Conservation (phyloP, 192 early-diverging fungal species). For the Oehlia diaphana region DNA sequence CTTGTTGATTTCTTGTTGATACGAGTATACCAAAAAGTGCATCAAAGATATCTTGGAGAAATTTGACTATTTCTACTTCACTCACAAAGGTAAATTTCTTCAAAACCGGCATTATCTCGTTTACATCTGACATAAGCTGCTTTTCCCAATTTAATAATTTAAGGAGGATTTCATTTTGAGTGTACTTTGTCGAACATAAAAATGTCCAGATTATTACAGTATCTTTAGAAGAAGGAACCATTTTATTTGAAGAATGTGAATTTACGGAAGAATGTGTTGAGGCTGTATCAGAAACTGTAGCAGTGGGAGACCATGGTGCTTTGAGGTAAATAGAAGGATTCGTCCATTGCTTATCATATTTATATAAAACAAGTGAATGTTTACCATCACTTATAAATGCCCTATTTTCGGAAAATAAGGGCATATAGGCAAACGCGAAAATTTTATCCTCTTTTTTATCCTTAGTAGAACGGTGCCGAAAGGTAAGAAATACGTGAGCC, state of each 20-base stretch:
- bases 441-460: slow-evolving; percentile 43
- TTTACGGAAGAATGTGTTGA: slow-evolving; percentile 10
- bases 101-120: slow-evolving; percentile 42
- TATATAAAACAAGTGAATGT: slow-evolving; percentile 62
- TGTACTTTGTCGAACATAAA: slow-evolving; percentile 65
- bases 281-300: slow-evolving; percentile 23
- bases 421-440: slow-evolving; percentile 62
- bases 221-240: slow-evolving; percentile 38
- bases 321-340: slow-evolving; percentile 51
- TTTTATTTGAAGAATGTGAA: slow-evolving; percentile 24
- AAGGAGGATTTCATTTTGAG: slow-evolving; percentile 61
- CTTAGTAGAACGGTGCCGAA: slow-evolving; percentile 48
- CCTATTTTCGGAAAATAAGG: slow-evolving; percentile 49
- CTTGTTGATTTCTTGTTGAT: slow-evolving; percentile 31
- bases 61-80: slow-evolving; percentile 71
- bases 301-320: slow-evolving; percentile 41
- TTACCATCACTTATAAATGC: slow-evolving; percentile 61
- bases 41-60: slow-evolving; percentile 62
- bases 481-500: slow-evolving; percentile 60
- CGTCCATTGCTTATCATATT: slow-evolving; percentile 53
- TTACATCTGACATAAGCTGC: slow-evolving; percentile 27
- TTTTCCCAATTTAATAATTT: slow-evolving; percentile 69
- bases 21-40: slow-evolving; percentile 62
- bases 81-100: slow-evolving; percentile 57
- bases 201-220: slow-evolving; percentile 52